phyloP scores from a whole-genome alignment of 331 rosid genomes.

The Acacia concinna region DNA sequence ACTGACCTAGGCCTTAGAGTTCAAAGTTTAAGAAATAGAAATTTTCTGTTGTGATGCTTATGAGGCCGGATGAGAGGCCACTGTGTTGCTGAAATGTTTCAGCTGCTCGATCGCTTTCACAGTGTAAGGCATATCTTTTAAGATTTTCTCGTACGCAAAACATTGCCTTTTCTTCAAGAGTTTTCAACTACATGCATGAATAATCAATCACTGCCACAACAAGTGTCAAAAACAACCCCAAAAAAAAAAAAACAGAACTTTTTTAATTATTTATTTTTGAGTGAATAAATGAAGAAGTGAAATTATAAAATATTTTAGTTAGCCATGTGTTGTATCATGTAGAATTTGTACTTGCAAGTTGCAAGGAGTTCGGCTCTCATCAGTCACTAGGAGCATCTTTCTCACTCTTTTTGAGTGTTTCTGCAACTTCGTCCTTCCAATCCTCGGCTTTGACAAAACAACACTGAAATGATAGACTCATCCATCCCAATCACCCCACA shows the following conservation, averaged over 20 bases:
- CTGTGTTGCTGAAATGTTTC: neutral
- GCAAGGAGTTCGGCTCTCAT: conserved; percentile 37
- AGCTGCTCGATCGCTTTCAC: neutral
- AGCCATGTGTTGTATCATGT: conserved; percentile 21
- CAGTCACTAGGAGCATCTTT: conserved; percentile 28
- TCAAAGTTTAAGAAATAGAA: neutral
- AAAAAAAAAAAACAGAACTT: neutral
- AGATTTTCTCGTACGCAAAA: neutral
- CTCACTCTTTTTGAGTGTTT: conserved; percentile 31
- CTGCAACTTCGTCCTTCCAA: conserved; percentile 51
- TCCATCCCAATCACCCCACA: conserved; percentile 51
- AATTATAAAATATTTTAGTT: neutral
- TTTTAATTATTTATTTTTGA: neutral
- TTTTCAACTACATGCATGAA: conserved; percentile 31
- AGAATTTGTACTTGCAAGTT: conserved; percentile 9
- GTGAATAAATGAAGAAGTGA: neutral
- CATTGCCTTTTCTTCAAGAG: conserved; percentile 9
- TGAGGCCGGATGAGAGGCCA: neutral
- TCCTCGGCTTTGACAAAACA: conserved; percentile 87
- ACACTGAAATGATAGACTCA: conserved; percentile 67
- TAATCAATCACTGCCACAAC: conserved; percentile 1
- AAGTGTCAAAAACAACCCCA: neutral
- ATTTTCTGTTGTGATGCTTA: neutral
- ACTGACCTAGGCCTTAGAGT: neutral
- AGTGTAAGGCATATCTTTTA: neutral